Evolutionary conservation across 306 rosid genomes (phyloP).

Genomic region (Cercis canadensis): DNA sequence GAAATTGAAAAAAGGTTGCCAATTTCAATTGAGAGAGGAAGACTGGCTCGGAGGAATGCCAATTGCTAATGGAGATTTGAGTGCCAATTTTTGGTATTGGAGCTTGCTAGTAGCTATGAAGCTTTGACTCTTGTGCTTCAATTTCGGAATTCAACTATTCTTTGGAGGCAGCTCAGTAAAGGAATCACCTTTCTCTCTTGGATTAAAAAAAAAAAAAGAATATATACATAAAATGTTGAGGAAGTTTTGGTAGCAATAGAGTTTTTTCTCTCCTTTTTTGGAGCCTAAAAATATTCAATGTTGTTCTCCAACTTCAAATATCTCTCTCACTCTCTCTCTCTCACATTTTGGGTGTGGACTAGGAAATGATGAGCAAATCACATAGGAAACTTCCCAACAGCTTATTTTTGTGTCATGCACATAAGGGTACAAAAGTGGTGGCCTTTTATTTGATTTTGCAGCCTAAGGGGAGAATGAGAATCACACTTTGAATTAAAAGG

Average conservation of each 20-base stretch:
- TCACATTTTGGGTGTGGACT: constrained; percentile 43
- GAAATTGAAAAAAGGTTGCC: constrained; percentile 24
- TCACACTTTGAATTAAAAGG: not conserved
- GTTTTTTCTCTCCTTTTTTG: not conserved
- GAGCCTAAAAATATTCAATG: constrained; percentile 37
- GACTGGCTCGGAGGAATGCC: constrained; percentile 6
- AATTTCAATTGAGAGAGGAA: not conserved
- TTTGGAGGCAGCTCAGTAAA: not conserved
- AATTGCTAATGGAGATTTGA: not conserved
- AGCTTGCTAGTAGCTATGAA: not conserved
- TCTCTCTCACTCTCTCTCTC: constrained; percentile 26
- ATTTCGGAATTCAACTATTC: constrained; percentile 13
- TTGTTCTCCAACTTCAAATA: constrained; percentile 23
- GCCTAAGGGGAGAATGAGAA: constrained; percentile 7
- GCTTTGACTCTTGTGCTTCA: not conserved
- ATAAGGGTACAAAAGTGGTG: constrained; percentile 4
- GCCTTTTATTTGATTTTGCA: not conserved
- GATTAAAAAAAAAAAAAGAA: constrained; percentile 5
- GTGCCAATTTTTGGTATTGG: constrained; percentile 6
- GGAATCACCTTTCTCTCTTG: not conserved
- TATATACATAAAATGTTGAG: constrained; percentile 22
- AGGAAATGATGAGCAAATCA: constrained; percentile 48
- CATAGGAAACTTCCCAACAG: constrained; percentile 35
- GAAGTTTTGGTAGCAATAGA: constrained; percentile 45
- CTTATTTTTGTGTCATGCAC: not conserved